Base-by-base conservation (phyloP, 148 eudicot species). In the Hydrangea macrophylla region DNA sequence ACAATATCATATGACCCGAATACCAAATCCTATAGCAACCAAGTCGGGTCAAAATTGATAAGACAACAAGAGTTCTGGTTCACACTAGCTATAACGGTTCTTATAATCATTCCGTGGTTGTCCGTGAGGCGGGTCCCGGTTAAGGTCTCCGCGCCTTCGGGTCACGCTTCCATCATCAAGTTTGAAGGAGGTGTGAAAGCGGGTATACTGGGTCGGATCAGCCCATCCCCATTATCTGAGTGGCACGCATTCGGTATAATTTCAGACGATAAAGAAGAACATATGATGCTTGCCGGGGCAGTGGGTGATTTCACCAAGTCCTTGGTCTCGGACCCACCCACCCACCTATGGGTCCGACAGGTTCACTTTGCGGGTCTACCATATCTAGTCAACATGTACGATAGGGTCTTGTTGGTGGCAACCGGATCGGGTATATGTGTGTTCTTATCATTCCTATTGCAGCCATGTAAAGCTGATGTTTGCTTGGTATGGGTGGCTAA, bases 191-290 rank as follows among this genome's bases (percentile, higher is more conserved):
- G 85, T 0, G 77, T 81, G 2, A 68, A 76, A 31, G 12, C 85
- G 1, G 85, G 88, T 2, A 63, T 84, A 3, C 36, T 84, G 58
- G 88, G 85, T 9, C 12, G 85, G 24, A 84, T 81, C 18, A 84
- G 88, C 48, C 83, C 88, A 0, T 84, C 88, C 0, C 88, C 81
- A 1, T 59, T 84, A 2, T 84, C 85, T 0, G 88, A 84, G 23
- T 79, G 88, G 88, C 88, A 84, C 15, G 81, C 83, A 0, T 84
- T 81, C 5, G 88, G 85, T 0, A 84, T 84, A 60, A 84, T 81
- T 45, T 81, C 83, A 0, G 83, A 84, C 22, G 71, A 65, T 6
- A 81, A 81, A 48, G 27, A 60, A 2, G 83, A 76, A 36, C 85
- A 81, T 62, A 81, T 79, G 83, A 84, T 81, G 85, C 68, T 84